phyloP scores from a whole-genome alignment of 75 land plant species.

The Pinus albicaulis region DNA sequence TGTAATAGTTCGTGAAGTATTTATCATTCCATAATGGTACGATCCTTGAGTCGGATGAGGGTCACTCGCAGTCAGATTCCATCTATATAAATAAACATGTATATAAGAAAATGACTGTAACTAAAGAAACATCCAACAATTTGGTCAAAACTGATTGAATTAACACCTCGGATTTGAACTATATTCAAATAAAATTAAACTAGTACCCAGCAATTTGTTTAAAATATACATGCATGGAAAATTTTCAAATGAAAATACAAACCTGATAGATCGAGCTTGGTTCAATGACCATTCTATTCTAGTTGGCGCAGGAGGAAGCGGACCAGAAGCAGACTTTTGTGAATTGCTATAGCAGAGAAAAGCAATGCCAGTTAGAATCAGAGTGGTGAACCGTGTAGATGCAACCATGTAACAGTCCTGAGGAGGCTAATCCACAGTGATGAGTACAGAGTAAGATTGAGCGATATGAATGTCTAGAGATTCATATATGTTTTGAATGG shows the following conservation, averaged over 20 bases:
- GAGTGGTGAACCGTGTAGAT: conserved; percentile 67
- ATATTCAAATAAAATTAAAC: too few relatives aligned
- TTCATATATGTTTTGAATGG: conserved; percentile 63
- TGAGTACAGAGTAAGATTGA: conserved; percentile 83
- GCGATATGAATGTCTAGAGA: conserved; percentile 83
- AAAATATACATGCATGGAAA: too few relatives aligned
- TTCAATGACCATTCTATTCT: too few relatives aligned
- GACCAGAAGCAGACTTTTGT: conserved; percentile 28
- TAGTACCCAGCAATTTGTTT: too few relatives aligned
- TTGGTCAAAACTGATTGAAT: too few relatives aligned
- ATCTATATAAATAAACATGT: not conserved
- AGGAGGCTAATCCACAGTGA: conserved; percentile 69
- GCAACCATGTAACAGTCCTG: conserved; percentile 79
- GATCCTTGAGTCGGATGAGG: conserved; percentile 60
- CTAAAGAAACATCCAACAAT: too few relatives aligned
- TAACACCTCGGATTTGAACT: too few relatives aligned
- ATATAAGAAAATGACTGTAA: too few relatives aligned
- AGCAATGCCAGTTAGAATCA: conserved; percentile 44
- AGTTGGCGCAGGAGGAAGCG: conserved; percentile 57
- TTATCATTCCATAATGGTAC: conserved; percentile 44
- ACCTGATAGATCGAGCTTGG: too few relatives aligned
- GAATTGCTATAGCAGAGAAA: conserved; percentile 76
- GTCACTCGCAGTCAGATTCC: conserved; percentile 58
- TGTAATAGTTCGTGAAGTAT: conserved; percentile 20
- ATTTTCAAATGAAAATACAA: too few relatives aligned